phyloP scores from a whole-genome alignment of 2,329 filamentous ascomycete genomes.

The Talaromyces sp. region DNA sequence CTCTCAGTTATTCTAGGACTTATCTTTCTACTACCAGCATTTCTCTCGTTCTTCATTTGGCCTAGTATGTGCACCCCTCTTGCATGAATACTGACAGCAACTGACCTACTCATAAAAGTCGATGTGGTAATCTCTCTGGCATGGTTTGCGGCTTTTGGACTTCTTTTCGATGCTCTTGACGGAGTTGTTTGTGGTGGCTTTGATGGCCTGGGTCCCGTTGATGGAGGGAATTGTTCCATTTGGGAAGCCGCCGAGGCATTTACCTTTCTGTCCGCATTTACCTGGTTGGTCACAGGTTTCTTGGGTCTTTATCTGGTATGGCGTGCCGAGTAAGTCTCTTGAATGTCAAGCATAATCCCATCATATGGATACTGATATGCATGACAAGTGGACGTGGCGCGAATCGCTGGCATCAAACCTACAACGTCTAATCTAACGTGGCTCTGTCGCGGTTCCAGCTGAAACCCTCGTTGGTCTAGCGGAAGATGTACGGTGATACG shows the following conservation, averaged over 20 bases:
- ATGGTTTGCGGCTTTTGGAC: slow-evolving; percentile 68
- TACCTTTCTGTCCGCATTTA: slow-evolving; percentile 65
- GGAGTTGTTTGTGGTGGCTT: slow-evolving; percentile 53
- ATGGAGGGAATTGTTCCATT: slow-evolving; percentile 57
- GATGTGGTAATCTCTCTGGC: slow-evolving; percentile 66
- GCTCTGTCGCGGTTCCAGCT: background rate
- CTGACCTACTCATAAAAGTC: slow-evolving; percentile 33
- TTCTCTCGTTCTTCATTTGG: slow-evolving; percentile 65
- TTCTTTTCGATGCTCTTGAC: slow-evolving; percentile 58
- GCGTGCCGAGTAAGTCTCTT: slow-evolving; percentile 15
- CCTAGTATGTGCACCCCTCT: slow-evolving; percentile 40
- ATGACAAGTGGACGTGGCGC: background rate
- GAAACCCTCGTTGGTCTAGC: background rate
- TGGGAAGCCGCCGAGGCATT: slow-evolving; percentile 72
- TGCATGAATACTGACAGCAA: background rate
- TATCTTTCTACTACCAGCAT: slow-evolving; percentile 70
- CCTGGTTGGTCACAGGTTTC: slow-evolving; percentile 54
- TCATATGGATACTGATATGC: background rate
- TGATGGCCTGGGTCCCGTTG: slow-evolving; percentile 56
- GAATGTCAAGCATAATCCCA: background rate
- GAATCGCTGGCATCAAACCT: background rate
- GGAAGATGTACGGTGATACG: background rate
- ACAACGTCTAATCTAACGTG: background rate
- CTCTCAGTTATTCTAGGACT: slow-evolving; percentile 66
- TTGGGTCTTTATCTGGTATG: slow-evolving; percentile 15